A percentile compares a stretch with the other conserved stretches of the same genome.
Evolutionary conservation across 1,284 basidiomycete genomes (phyloP).

Genomic region (Baeospora myosura): DNA sequence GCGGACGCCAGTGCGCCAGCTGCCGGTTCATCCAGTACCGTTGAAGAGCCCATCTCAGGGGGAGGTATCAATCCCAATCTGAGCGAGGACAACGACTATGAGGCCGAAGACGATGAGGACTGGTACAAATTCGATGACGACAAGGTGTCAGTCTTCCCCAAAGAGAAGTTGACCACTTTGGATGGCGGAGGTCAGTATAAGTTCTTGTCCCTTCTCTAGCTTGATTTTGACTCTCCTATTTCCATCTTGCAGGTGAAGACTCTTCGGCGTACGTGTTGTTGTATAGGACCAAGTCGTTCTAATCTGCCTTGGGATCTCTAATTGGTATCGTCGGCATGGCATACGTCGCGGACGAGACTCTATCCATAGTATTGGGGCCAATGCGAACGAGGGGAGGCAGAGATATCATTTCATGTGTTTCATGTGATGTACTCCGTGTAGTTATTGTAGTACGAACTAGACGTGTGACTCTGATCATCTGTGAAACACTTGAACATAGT

Average conservation of each 20-base stretch:
- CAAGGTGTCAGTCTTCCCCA: constrained; percentile 77
- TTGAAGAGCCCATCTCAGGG: constrained; percentile 11
- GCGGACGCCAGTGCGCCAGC: constrained; percentile 5
- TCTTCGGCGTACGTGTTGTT: constrained; percentile 82
- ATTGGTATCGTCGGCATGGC: no score
- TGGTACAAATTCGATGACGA: constrained; percentile 94
- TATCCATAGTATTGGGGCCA: no score
- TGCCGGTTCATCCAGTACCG: neutral
- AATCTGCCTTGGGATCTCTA: no score
- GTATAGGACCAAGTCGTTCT: constrained; percentile 52
- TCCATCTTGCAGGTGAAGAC: constrained; percentile 54
- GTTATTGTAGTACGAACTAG: no score
- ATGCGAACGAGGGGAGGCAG: no score
- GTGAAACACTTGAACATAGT: no score
- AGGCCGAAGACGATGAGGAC: constrained; percentile 57
- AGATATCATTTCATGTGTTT: no score
- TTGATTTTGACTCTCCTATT: constrained; percentile 2
- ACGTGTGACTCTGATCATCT: no score
- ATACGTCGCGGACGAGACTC: no score
- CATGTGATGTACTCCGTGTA: no score
- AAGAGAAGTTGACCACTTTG: constrained; percentile 75
- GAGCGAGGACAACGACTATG: constrained; percentile 7
- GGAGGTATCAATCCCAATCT: constrained; percentile 7
- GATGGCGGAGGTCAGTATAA: constrained; percentile 72
- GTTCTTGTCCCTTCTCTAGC: constrained; percentile 7